Percentiles rank a stretch among this genome's conserved stretches.
Evolutionary conservation across 2,329 filamentous ascomycete species (phyloP).

Genomic region (Colletotrichum liriopes): DNA sequence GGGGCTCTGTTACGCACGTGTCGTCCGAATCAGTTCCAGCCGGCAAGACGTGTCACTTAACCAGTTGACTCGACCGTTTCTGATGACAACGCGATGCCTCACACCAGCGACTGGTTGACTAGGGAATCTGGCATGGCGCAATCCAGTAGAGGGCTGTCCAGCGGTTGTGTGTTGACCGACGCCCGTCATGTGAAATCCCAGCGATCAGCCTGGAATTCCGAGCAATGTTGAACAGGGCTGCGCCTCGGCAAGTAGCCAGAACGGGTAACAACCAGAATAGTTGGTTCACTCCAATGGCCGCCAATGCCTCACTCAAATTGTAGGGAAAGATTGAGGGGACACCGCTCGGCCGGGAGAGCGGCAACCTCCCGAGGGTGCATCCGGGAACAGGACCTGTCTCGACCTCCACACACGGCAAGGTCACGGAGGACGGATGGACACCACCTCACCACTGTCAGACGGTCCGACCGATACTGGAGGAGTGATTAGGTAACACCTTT

Average conservation of each 20-base stretch:
- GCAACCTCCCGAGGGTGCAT: background rate
- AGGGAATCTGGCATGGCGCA: background rate
- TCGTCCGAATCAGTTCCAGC: constrained; percentile 1
- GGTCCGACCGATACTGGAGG: background rate
- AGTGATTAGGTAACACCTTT: background rate
- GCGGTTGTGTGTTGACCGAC: background rate
- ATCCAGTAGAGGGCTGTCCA: background rate
- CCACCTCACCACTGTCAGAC: background rate
- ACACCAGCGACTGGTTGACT: background rate
- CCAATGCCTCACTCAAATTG: no score
- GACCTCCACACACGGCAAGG: background rate
- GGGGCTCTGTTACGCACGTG: constrained; percentile 9
- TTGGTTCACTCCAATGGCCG: background rate
- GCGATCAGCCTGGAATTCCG: background rate
- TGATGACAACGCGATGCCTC: background rate
- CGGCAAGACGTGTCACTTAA: constrained; percentile 6
- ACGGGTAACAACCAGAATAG: background rate
- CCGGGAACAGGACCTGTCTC: background rate
- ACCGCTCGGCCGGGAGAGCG: background rate
- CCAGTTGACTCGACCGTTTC: background rate
- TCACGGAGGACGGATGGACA: no score
- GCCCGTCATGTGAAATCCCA: background rate
- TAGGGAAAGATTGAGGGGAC: background rate
- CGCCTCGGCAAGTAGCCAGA: background rate
- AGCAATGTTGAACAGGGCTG: background rate